phyloP scores from a whole-genome alignment of 768 basidiomycete genomes.

The Crassisporium funariophilum region DNA sequence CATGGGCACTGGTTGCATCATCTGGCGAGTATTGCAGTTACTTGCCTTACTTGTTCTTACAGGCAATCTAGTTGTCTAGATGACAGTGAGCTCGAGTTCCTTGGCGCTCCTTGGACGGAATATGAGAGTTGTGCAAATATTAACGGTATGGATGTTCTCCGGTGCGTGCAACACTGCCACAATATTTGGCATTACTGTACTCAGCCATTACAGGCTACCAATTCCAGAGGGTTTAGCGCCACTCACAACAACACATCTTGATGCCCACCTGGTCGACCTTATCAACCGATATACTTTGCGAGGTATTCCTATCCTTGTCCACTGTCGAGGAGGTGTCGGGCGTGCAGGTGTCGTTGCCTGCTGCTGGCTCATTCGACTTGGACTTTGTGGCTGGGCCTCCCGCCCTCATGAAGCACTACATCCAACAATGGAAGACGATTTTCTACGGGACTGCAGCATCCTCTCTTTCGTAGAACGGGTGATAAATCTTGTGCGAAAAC shows the following conservation, averaged over 20 bases:
- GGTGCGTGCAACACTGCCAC: slow-evolving; percentile 48
- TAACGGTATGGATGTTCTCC: slow-evolving; percentile 77
- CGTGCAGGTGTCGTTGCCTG: slow-evolving; percentile 90
- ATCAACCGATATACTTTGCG: slow-evolving; percentile 72
- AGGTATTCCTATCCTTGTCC: slow-evolving; percentile 75
- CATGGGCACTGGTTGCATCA: slow-evolving; percentile 75
- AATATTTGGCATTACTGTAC: neutral
- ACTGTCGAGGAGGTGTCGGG: slow-evolving; percentile 94
- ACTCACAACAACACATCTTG: slow-evolving; percentile 52
- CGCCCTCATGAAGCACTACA: slow-evolving; percentile 8
- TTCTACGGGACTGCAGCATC: slow-evolving; percentile 43
- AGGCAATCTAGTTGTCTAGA: slow-evolving; percentile 68
- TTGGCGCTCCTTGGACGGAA: slow-evolving; percentile 86
- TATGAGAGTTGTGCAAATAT: slow-evolving; percentile 65
- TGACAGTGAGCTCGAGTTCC: slow-evolving; percentile 77
- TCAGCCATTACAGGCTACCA: slow-evolving; percentile 61
- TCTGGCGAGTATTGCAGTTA: slow-evolving; percentile 59
- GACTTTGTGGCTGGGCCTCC: slow-evolving; percentile 76
- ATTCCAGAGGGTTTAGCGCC: slow-evolving; percentile 91
- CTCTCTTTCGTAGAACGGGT: slow-evolving; percentile 71
- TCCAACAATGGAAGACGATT: slow-evolving; percentile 10
- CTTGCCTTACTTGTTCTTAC: slow-evolving; percentile 4
- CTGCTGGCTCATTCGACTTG: slow-evolving; percentile 91
- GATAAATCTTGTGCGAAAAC: slow-evolving; percentile 69
- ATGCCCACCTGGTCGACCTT: slow-evolving; percentile 64